Percentiles rank a stretch among this genome's conserved stretches.
Evolutionary conservation across 23 red algal species (phyloP).

Genomic region (Agarophyton chilense): DNA sequence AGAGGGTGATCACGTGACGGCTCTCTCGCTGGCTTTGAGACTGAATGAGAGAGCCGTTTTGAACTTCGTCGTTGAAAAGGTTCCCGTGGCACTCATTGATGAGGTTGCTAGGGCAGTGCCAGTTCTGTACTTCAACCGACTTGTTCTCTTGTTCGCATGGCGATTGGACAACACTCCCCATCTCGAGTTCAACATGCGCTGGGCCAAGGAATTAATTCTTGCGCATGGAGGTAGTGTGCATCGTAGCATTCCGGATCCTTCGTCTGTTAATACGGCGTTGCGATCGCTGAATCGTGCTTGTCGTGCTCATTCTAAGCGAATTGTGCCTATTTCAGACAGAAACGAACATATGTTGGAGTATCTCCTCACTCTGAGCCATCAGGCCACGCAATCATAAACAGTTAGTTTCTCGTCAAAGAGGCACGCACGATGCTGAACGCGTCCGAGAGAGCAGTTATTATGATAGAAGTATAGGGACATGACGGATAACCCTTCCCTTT

Average conservation of each 20-base stretch:
- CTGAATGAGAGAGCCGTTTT: conserved; percentile 67
- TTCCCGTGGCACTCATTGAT: conserved; percentile 53
- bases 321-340: conserved; percentile 24
- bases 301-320: conserved; percentile 53
- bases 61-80: conserved; percentile 59
- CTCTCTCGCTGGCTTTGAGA: conserved; percentile 79
- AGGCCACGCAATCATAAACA: not conserved
- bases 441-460: not conserved
- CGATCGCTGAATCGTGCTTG: conserved; percentile 59
- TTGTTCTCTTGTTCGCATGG: conserved; percentile 58
- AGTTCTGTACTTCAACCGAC: conserved; percentile 38
- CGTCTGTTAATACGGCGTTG: conserved; percentile 55
- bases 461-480: not conserved
- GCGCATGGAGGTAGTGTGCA: conserved; percentile 50
- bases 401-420: not conserved
- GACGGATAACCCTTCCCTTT: too few species aligned
- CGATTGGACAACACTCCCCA: conserved; percentile 70
- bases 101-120: conserved; percentile 40
- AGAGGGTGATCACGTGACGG: conserved; percentile 46
- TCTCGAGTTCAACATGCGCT: conserved; percentile 66
- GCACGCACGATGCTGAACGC: not conserved
- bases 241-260: conserved; percentile 34
- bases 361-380: conserved; percentile 15
- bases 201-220: conserved; percentile 45
- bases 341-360: conserved; percentile 66